Conservation (phyloP, 1,139 yeast species). For the Arxiozyma heterogenica region DNA sequence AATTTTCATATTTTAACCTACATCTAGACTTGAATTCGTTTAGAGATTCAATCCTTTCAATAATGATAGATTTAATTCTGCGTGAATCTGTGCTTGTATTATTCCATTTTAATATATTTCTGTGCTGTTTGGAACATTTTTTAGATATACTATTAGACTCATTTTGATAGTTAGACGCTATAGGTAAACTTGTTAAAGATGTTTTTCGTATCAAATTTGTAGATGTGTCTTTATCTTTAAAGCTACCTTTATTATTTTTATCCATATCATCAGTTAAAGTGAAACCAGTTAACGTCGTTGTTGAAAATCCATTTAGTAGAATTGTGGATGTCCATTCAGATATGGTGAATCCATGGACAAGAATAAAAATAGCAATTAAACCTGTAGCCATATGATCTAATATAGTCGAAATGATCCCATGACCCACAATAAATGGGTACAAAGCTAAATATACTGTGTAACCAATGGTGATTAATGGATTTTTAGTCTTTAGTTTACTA, state of each 20-base stretch:
- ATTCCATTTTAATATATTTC: slow-evolving; percentile 42
- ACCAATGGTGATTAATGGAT: slow-evolving; percentile 27
- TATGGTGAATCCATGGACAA: slow-evolving; percentile 27
- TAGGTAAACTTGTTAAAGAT: slow-evolving; percentile 4
- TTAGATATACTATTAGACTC: slow-evolving; percentile 33
- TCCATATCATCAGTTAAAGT: slow-evolving; percentile 13
- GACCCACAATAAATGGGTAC: slow-evolving; percentile 20
- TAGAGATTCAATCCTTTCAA: slow-evolving; percentile 36
- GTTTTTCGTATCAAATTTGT: slow-evolving; percentile 1
- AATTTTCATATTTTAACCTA: slow-evolving; percentile 34
- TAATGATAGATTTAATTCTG: slow-evolving; percentile 35
- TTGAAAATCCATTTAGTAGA: slow-evolving; percentile 27
- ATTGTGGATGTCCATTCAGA: slow-evolving; percentile 31
- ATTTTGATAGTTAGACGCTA: slow-evolving; percentile 23
- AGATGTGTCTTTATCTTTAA: slow-evolving; percentile 2
- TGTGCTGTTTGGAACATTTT: slow-evolving; percentile 25
- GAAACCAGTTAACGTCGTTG: slow-evolving; percentile 20
- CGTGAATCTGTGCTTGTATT: slow-evolving; percentile 34
- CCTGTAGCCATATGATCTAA: slow-evolving; percentile 28
- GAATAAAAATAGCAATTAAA: slow-evolving; percentile 23
- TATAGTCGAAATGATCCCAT: slow-evolving; percentile 11
- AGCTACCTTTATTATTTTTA: background rate
- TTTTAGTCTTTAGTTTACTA: slow-evolving; percentile 27
- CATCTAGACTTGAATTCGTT: slow-evolving; percentile 46
- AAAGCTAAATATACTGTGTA: slow-evolving; percentile 23